phyloP scores from a whole-genome alignment of 164 flowering plant genomes.

The Tetracentron sinense region DNA sequence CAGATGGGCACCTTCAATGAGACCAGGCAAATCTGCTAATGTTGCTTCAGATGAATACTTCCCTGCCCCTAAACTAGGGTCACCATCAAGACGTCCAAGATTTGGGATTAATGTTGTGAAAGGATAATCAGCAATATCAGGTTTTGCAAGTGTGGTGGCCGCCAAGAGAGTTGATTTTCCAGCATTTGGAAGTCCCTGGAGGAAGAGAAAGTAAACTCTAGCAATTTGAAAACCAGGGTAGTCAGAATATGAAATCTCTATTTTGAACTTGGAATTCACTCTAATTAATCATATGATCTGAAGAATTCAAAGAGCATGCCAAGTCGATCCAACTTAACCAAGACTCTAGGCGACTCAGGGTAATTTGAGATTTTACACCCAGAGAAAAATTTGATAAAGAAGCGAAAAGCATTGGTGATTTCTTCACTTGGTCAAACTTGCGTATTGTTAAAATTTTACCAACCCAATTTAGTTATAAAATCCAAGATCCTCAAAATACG shows the following conservation, averaged over 20 bases:
- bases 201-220: slow-evolving; percentile 8
- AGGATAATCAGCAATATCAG: slow-evolving; percentile 96
- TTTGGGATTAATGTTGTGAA: slow-evolving; percentile 98
- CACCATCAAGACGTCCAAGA: slow-evolving; percentile 96
- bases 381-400: neutral
- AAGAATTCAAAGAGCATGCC: too few species aligned
- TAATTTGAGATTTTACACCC: too few species aligned
- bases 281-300: neutral
- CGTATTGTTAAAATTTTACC: neutral
- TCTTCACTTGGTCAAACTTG: neutral
- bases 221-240: neutral
- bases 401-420: neutral
- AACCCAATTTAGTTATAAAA: neutral
- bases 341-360: neutral
- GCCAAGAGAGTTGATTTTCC: slow-evolving; percentile 95
- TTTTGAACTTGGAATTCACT: neutral
- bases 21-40: slow-evolving; percentile 96
- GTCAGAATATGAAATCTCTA: neutral
- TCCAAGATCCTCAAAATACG: neutral
- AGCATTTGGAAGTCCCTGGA: slow-evolving; percentile 97
- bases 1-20: slow-evolving; percentile 96
- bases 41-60: slow-evolving; percentile 83
- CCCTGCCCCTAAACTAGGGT: slow-evolving; percentile 78
- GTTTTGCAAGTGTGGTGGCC: slow-evolving; percentile 83
- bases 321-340: too few species aligned